Percentiles rank a stretch among this genome's conserved stretches.
Evolutionary conservation across 768 basidiomycete genomes (phyloP).

Genomic region (Podaxis sp.): DNA sequence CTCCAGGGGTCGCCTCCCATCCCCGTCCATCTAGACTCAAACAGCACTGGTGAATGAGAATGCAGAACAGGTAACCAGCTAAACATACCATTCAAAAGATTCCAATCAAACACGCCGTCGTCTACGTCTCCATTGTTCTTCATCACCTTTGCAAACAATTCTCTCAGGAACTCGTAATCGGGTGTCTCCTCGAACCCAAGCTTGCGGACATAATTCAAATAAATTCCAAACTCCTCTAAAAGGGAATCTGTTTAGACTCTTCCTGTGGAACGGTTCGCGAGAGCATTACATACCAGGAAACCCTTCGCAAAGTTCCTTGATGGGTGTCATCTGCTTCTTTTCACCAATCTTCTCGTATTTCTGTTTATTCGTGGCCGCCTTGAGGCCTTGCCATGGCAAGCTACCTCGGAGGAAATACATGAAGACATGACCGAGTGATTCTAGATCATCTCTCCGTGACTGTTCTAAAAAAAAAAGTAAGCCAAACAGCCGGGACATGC

Average conservation of each 20-base stretch:
- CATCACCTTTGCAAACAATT: conserved; percentile 90
- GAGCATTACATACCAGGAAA: conserved; percentile 68
- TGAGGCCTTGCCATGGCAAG: conserved; percentile 97
- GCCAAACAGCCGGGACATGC: background rate
- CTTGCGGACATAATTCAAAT: conserved; percentile 98
- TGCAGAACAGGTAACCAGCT: background rate
- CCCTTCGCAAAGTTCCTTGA: conserved; percentile 95
- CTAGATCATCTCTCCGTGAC: conserved; percentile 93
- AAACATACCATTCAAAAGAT: conserved; percentile 71
- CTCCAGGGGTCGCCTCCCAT: conserved; percentile 68
- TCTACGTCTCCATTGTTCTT: conserved; percentile 89
- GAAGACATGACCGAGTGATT: conserved; percentile 99
- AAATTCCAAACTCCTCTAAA: conserved; percentile 96
- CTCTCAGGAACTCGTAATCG: conserved; percentile 96
- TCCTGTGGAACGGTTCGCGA: background rate
- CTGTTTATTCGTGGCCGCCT: conserved; percentile 99
- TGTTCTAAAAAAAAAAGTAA: conserved; percentile 50
- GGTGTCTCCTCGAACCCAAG: conserved; percentile 99
- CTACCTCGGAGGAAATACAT: conserved; percentile 99
- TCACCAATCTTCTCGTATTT: conserved; percentile 99
- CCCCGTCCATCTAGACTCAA: conserved; percentile 71
- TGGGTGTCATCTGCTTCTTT: conserved; percentile 98
- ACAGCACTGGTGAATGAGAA: conserved; percentile 7
- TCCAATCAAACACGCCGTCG: conserved; percentile 97
- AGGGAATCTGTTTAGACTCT: conserved; percentile 10